Evolutionary conservation across 2,329 filamentous ascomycete species (phyloP), one percentile per base, ranked within the genome.

Genomic region (Ophiostoma perfectum): DNA sequence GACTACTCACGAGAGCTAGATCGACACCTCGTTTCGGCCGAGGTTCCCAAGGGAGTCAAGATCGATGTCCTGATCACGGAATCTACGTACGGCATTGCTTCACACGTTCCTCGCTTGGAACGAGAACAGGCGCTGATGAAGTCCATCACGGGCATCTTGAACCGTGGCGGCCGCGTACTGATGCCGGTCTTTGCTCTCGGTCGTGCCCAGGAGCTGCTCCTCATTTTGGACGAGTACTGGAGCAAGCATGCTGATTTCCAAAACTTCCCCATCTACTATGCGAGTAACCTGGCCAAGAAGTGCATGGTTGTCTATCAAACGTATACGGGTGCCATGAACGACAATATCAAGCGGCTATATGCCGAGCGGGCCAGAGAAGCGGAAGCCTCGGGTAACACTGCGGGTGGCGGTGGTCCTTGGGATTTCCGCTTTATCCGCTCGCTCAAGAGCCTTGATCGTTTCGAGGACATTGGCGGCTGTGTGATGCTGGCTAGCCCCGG

Each of bases 291-390:
- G 58, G 95, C 95, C 0, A 84, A 94, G 71, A 95, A 97, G 78
- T 99, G 95, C 80, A 99, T 99, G 95, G 87, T 97, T 42, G 93
- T 98, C 3, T 99, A 99, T 76, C 95, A 98, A 77, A 99, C 95
- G 1, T 99, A 98, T 75, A 92, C 98, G 65, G 92, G 93, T 65
- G 93, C 93, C 68, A 99, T 99, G 95, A 99, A 99, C 77, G 94
- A 98, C 75, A 98, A 97, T 75, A 98, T 99, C 81, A 97, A 97
- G 78, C 87, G 92, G 11, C 85, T 97, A n/a, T 97, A 97, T 79
- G 86, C 90, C 67, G 93, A 96, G 78, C 88, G 92, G 64, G 96
- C 97, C 87, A 92, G 92, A 4, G 92, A 96, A 77, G 91, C 92
- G 9, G 92, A 96, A 77, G 89, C 90, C 0, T 88, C 88, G 45